These are phyloP conservation scores for Zancudomyces culisetae DNA, from an alignment of 371 early-diverging fungal species.

Conservation along the genomic window DNA sequence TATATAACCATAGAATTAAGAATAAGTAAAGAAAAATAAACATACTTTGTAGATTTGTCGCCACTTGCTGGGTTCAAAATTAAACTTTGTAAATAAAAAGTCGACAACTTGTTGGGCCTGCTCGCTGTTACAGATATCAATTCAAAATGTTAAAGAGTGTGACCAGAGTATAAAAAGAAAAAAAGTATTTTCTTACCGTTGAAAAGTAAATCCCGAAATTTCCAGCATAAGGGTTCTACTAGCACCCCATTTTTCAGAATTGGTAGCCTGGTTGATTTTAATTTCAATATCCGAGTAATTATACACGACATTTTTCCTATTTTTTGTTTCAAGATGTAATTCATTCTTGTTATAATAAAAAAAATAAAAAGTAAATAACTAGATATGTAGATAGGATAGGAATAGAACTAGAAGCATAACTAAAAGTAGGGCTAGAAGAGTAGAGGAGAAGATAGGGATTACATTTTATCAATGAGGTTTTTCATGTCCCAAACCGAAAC, in stretches of 20 bases:
- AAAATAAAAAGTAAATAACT: not conserved
- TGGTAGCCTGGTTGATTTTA: conserved; percentile 72
- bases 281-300: conserved; percentile 76
- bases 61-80: too few species aligned
- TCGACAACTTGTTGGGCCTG: conserved; percentile 87
- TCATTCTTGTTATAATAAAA: not conserved
- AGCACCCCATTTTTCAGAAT: conserved; percentile 79
- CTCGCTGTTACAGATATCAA: too few species aligned
- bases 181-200: conserved; percentile 32
- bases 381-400: too few species aligned
- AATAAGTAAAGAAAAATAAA: not conserved
- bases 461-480: conserved; percentile 50
- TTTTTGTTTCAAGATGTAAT: not conserved
- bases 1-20: conserved; percentile 10
- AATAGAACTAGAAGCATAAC: too few species aligned
- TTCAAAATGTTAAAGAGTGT: too few species aligned
- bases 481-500: conserved; percentile 29
- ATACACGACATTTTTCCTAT: conserved; percentile 49
- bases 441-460: conserved; percentile 5
- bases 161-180: too few species aligned
- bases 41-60: conserved; percentile 84
- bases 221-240: conserved; percentile 77
- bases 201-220: conserved; percentile 63
- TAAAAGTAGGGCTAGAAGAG: too few species aligned
- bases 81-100: conserved; percentile 64